Base-by-base conservation (phyloP, 2,329 filamentous ascomycete genomes). In the Escovopsis sp. region DNA sequence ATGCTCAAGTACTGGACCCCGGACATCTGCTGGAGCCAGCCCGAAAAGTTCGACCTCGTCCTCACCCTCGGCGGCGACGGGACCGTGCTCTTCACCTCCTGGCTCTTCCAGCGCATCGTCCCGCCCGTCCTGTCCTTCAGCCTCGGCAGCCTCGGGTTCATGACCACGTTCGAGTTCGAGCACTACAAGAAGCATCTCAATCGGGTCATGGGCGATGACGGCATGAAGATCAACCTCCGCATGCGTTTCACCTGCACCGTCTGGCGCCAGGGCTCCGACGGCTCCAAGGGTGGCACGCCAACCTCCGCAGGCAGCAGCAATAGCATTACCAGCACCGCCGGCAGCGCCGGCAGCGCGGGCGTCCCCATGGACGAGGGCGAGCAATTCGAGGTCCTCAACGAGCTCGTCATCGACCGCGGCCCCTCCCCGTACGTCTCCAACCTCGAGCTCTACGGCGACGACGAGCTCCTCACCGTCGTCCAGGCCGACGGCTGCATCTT, bases 201-300 rank as follows among this genome's bases (percentile, higher is more conserved):
- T 57, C 78, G 76, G 36, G 73, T 96, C 46, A 93, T 98, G 86
- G 86, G 86, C 41, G 84, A 92, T 38, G 75, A 81, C 2, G 90
- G 90, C 37, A 96, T 98, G 88, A 80, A 88, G 36, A 88, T 96
- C 41, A 96, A 94, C 52, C 67, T 98, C 46, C 85, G 90, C 45
- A 98, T 98, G 90, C 82, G 90, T 42, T 98, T 98, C 57, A 98
- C 90, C 13, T 96, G 88, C 62, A 96, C 90, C 0, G 87, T 98
- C 8, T 94, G 88, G 63, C 80, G 88, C 31, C 70, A 79, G 45
- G 74, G 36, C 5, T 36, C 36, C 14, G 34, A 34, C 7, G 36
- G 31, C 17, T 35, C 70, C 21, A 11, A 25, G 21, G 21, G 7
- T 11, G 9, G 8, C 21, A 25, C 9, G 21, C n/a, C n/a, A n/a